Conservation (phyloP, 2,329 filamentous ascomycete genomes). For the Fusarium nisikadoi region DNA sequence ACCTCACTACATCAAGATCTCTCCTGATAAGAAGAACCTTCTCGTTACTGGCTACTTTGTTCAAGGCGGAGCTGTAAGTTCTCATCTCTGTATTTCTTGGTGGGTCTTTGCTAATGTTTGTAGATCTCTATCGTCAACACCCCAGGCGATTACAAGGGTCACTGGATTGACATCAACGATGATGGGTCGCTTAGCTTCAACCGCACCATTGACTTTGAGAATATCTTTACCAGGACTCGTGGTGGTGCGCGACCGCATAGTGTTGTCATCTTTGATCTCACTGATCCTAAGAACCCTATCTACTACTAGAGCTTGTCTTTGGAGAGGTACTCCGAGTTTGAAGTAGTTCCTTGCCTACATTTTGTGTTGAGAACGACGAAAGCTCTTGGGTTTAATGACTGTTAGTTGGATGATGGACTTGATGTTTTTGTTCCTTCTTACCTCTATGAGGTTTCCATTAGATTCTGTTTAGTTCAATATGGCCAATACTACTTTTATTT, state of each 20-base stretch:
- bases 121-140: constrained; percentile 62
- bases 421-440: not conserved
- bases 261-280: constrained; percentile 65
- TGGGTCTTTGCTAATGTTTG: not conserved
- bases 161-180: constrained; percentile 68
- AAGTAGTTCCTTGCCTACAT: not conserved
- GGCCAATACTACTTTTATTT: too few species aligned
- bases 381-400: not conserved
- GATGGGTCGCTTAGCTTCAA: constrained; percentile 69
- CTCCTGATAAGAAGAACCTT: constrained; percentile 71
- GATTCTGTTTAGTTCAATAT: too few species aligned
- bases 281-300: constrained; percentile 62
- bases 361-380: not conserved
- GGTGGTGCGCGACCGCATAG: constrained; percentile 69
- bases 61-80: constrained; percentile 63
- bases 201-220: constrained; percentile 66
- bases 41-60: constrained; percentile 75
- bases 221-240: constrained; percentile 60
- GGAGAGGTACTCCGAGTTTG: not conserved
- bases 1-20: constrained; percentile 72
- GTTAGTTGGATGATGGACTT: not conserved
- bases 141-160: constrained; percentile 69
- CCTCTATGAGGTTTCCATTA: not conserved
- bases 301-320: constrained; percentile 54
- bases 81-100: fast-evolving